A percentile compares a stretch with the other conserved stretches of the same genome.
Conservation (phyloP, 495 filamentous ascomycete species). For the Xylaria castorea region DNA sequence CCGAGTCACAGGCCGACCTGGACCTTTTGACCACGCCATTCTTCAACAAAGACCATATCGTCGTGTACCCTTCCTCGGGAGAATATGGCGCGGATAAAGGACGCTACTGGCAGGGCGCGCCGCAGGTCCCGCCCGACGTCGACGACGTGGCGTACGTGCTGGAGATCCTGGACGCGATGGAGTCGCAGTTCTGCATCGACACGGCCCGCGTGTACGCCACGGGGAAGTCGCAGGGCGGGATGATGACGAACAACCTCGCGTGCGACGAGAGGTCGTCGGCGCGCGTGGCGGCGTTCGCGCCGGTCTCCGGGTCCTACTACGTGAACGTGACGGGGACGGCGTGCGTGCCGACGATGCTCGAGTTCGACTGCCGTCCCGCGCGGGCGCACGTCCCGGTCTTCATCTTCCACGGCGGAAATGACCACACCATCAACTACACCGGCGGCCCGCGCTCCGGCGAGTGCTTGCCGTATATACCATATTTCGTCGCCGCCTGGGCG, state of each 20-base stretch:
- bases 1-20: conserved; percentile 45
- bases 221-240: conserved; percentile 67
- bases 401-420: conserved; percentile 58
- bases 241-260: conserved; percentile 60
- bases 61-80: conserved; percentile 45
- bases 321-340: conserved; percentile 30
- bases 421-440: conserved; percentile 45
- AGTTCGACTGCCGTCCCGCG: conserved; percentile 45
- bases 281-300: conserved; percentile 55
- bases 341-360: conserved; percentile 35
- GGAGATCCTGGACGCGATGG: conserved; percentile 56
- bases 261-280: conserved; percentile 52
- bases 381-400: conserved; percentile 48
- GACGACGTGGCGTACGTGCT: conserved; percentile 43
- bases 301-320: conserved; percentile 56
- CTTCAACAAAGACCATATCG: conserved; percentile 56
- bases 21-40: conserved; percentile 51
- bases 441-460: conserved; percentile 41
- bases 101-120: conserved; percentile 42
- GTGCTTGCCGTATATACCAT: conserved; percentile 47
- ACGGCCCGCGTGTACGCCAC: conserved; percentile 58
- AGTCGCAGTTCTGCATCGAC: conserved; percentile 58
- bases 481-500: conserved; percentile 51
- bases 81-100: not conserved
- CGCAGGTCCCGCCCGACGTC: conserved; percentile 28